A percentile compares a stretch with the other conserved stretches of the same genome.
Conservation (phyloP, 768 basidiomycete genomes). For the Rhodosporidiobolus sp. region DNA sequence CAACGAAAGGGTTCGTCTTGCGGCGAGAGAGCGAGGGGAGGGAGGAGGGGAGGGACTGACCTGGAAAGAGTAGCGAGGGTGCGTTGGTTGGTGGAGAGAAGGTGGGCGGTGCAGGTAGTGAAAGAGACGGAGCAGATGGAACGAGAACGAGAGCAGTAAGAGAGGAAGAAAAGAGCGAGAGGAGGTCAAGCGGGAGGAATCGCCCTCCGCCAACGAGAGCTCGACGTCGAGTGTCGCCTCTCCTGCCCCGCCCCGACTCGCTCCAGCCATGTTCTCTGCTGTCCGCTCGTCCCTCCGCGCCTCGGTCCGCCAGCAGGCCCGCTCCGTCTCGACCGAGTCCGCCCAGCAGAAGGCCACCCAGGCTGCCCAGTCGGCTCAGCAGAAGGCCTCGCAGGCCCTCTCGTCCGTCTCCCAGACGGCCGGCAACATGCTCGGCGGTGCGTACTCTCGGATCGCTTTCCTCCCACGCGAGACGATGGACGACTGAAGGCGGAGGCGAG, state of each 20-base stretch:
- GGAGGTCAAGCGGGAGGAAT: too few species aligned
- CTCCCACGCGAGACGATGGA: not conserved
- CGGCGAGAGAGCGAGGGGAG: too few species aligned
- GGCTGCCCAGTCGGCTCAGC: conserved; percentile 20
- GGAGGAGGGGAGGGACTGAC: too few species aligned
- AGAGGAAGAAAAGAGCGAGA: too few species aligned
- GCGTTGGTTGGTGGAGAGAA: too few species aligned
- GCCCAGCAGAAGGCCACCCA: conserved; percentile 34
- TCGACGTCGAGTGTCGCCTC: too few species aligned
- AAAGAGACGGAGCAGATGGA: too few species aligned
- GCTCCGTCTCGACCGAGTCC: conserved; percentile 14
- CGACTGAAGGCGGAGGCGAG: conserved; percentile 11
- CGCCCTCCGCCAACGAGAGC: too few species aligned
- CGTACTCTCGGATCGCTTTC: conserved; percentile 5
- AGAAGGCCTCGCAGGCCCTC: conserved; percentile 30
- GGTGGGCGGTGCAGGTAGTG: too few species aligned
- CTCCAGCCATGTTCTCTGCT: conserved; percentile 5
- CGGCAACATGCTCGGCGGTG: conserved; percentile 61
- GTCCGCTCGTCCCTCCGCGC: conserved; percentile 14
- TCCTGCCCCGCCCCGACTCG: too few species aligned
- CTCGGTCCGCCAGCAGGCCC: conserved; percentile 14
- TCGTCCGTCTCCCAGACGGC: conserved; percentile 42
- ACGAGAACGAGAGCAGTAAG: too few species aligned
- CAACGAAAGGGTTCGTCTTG: not conserved
- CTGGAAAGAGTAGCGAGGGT: too few species aligned